Evolutionary conservation across 805 yeast genomes (phyloP).

Genomic region (Ascoidea tarda): DNA sequence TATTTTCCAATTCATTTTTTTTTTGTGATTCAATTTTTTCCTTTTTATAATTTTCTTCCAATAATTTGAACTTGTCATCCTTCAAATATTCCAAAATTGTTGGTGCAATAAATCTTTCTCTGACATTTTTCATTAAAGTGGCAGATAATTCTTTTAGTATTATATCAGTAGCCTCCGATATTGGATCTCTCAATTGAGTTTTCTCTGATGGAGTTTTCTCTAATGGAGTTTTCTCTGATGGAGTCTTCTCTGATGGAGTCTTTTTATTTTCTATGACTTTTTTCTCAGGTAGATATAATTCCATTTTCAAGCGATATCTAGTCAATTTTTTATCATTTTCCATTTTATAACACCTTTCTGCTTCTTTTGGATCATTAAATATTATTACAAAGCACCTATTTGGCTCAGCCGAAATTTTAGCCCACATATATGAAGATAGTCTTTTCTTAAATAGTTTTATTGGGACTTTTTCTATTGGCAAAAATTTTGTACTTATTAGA

Average conservation of each 20-base stretch:
- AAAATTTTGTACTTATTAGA: constrained; percentile 34
- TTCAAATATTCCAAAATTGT: constrained; percentile 45
- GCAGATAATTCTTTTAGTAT: constrained; percentile 50
- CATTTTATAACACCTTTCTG: constrained; percentile 40
- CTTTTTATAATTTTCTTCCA: constrained; percentile 20
- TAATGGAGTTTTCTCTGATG: neutral
- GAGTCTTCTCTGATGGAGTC: neutral
- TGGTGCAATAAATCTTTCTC: constrained; percentile 63
- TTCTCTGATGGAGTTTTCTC: neutral
- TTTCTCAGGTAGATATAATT: constrained; percentile 19
- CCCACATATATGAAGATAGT: constrained; percentile 49
- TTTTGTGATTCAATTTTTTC: constrained; percentile 14
- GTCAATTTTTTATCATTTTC: constrained; percentile 44
- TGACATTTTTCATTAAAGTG: constrained; percentile 54
- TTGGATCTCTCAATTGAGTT: constrained; percentile 16
- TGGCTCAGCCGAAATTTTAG: constrained; percentile 43
- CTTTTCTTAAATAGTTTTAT: constrained; percentile 40
- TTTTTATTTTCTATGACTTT: neutral
- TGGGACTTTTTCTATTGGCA: constrained; percentile 22
- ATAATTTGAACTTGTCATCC: constrained; percentile 42
- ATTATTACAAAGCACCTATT: constrained; percentile 56
- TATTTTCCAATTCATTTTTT: constrained; percentile 12
- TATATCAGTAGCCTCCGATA: constrained; percentile 41
- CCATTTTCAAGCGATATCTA: constrained; percentile 41
- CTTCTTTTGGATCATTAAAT: constrained; percentile 45